A percentile compares a stretch with the other conserved stretches of the same genome.
Conservation (phyloP, 768 basidiomycete genomes). For the Leucocoprinus leucothites region DNA sequence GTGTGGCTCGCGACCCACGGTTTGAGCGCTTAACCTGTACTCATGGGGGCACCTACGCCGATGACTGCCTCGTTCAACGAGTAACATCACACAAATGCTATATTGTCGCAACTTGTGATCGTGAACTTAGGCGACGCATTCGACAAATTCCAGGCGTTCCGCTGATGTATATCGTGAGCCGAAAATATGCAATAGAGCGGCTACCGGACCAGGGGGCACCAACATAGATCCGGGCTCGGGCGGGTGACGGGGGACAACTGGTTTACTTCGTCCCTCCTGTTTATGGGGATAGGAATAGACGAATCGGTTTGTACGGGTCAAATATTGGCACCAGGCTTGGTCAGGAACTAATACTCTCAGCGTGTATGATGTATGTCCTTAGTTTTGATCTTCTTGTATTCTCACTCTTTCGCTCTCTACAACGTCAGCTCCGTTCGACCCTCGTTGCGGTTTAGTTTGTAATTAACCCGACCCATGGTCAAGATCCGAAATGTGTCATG, state of each 20-base stretch:
- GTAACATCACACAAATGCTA: constrained; percentile 95
- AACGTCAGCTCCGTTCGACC: background rate
- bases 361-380: background rate
- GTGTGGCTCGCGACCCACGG: constrained; percentile 94
- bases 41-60: constrained; percentile 96
- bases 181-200: constrained; percentile 91
- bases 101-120: constrained; percentile 96
- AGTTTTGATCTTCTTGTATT: background rate
- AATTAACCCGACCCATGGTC: background rate
- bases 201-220: constrained; percentile 93
- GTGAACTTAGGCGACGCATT: constrained; percentile 88
- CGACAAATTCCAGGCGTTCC: constrained; percentile 92
- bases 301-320: background rate
- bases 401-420: background rate
- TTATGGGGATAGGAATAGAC: background rate
- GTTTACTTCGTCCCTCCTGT: background rate
- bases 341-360: background rate
- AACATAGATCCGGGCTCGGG: constrained; percentile 24
- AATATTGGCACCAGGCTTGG: background rate
- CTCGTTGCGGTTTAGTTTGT: too few relatives aligned
- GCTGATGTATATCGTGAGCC: constrained; percentile 94
- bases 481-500: background rate
- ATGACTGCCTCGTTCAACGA: constrained; percentile 96
- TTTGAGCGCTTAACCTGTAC: constrained; percentile 93
- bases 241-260: too few relatives aligned